Percentiles rank a stretch among this genome's conserved stretches.
Evolutionary conservation across 2,329 filamentous ascomycete species (phyloP).

Genomic region (Bipolaris gigantea): DNA sequence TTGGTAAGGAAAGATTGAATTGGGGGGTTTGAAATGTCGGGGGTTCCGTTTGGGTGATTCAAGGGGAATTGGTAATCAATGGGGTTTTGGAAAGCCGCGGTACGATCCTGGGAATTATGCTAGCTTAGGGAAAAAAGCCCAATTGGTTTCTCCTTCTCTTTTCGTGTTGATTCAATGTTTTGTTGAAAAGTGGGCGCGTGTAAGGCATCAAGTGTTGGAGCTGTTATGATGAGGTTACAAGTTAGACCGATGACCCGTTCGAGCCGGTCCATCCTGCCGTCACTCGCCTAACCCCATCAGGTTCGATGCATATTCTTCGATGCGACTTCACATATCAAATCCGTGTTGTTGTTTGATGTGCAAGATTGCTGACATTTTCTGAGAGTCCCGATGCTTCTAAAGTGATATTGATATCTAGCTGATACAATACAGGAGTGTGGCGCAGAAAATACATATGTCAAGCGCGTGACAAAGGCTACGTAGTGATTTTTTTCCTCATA

Average conservation of each 20-base stretch:
- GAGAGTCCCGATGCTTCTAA: too few relatives aligned
- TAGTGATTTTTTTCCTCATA: not conserved
- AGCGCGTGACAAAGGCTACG: not conserved
- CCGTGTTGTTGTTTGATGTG: too few relatives aligned
- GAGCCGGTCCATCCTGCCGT: not conserved
- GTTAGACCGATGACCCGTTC: not conserved
- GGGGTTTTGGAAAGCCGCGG: not conserved
- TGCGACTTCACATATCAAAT: not conserved
- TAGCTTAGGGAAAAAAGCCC: too few relatives aligned
- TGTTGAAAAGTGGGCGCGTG: not conserved
- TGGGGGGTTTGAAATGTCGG: conserved; percentile 7
- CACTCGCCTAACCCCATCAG: conserved; percentile 1
- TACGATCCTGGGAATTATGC: not conserved
- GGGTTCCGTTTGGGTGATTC: not conserved
- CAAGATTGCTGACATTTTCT: too few relatives aligned
- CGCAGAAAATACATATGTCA: not conserved
- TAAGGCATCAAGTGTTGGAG: not conserved
- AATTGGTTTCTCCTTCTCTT: not conserved
- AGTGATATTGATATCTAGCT: not conserved
- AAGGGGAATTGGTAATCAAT: not conserved
- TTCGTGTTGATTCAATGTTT: not conserved
- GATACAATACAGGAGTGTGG: not conserved
- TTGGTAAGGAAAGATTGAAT: too few relatives aligned
- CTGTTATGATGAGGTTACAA: not conserved
- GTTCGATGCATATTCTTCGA: not conserved